Evolutionary conservation across 2,329 filamentous ascomycete genomes (phyloP), one percentile per base, ranked within the genome.

Genomic region (Neonectria punicea): DNA sequence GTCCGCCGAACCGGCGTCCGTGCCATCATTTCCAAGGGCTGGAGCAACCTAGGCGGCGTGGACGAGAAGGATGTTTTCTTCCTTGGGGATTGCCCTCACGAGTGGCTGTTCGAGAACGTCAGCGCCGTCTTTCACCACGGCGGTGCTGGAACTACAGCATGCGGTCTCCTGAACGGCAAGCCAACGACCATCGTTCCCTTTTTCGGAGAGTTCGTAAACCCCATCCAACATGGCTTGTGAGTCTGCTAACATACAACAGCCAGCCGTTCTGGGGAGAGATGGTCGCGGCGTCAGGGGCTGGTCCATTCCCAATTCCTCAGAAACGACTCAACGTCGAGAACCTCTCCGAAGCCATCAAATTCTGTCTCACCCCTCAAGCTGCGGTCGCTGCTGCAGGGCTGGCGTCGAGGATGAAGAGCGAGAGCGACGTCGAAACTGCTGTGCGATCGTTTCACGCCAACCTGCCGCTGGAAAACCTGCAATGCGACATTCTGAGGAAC

Each of bases 131-230:
- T 93, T 0, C 91, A 92, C 62, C 91, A 93, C 64, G 91, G 91
- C 9, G 91, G 91, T 6, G 91, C 91, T 0, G 91, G 91, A 2
- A 93, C 91, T 0, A 92, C 90, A 0, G 91, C 91, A 0, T 90
- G 90, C 36, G 90, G 90, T 0, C 80, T 93, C 14, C 89, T 89
- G 70, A 90, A 86, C 67, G 90, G 85, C 2, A 87, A 85, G 69
- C 91, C 90, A 0, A 92, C 89, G 0, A 89, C 92, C 81, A 86
- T 93, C 30, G 89, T 93, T 0, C 90, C 91, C 0, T 93, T 93
- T 78, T 93, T 93, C 68, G 91, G 91, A 20, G 69, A 75, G 68
- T 67, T 32, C 18, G 67, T 67, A 16, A 20, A 9, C 8, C n/a
- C 44, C 13, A 22, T 18, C n/a, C 30, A 9, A 32, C 3, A 2